A percentile compares a stretch with the other conserved stretches of the same genome.
phyloP scores from a whole-genome alignment of 345 rosid species.

The Hypericum androsaemum region DNA sequence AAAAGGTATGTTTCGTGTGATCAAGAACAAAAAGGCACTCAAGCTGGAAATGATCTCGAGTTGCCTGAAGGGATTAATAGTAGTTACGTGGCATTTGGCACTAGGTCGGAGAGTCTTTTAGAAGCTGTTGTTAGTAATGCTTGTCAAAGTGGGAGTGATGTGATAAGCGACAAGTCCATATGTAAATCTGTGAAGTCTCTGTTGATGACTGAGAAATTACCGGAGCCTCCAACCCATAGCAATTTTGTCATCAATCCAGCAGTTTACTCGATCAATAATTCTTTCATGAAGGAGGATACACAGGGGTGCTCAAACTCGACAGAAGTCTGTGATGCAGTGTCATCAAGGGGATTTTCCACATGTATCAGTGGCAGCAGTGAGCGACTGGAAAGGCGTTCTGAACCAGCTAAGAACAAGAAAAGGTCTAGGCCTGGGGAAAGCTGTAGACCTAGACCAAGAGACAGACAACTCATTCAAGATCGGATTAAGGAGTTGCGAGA shows the following conservation, averaged over 20 bases:
- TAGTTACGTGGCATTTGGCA: conserved; percentile 47
- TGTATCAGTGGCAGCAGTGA: conserved; percentile 61
- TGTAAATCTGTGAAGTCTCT: conserved; percentile 46
- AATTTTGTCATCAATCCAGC: conserved; percentile 31
- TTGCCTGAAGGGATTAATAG: conserved; percentile 42
- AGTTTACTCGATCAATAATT: conserved; percentile 38
- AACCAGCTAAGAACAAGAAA: conserved; percentile 59
- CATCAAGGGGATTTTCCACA: conserved; percentile 58
- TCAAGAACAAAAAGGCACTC: conserved; percentile 39
- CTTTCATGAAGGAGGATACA: conserved; percentile 31
- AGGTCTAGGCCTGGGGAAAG: conserved; percentile 84
- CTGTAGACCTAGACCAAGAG: conserved; percentile 90
- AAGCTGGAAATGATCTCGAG: conserved; percentile 29
- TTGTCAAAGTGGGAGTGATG: conserved; percentile 40
- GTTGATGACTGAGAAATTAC: conserved; percentile 35
- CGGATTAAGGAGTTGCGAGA: conserved; percentile 93
- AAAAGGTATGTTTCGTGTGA: conserved; percentile 25
- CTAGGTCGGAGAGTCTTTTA: conserved; percentile 65
- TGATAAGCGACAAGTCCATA: conserved; percentile 39
- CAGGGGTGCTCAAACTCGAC: conserved; percentile 40
- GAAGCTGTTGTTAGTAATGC: conserved; percentile 81
- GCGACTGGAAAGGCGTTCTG: conserved; percentile 49
- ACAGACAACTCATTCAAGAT: conserved; percentile 95
- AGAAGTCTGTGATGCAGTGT: conserved; percentile 45
- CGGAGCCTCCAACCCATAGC: conserved; percentile 39